Percentiles rank a stretch among this genome's conserved stretches.
phyloP scores from a whole-genome alignment of 495 filamentous ascomycete species.

The Aspergillus conjunctus region DNA sequence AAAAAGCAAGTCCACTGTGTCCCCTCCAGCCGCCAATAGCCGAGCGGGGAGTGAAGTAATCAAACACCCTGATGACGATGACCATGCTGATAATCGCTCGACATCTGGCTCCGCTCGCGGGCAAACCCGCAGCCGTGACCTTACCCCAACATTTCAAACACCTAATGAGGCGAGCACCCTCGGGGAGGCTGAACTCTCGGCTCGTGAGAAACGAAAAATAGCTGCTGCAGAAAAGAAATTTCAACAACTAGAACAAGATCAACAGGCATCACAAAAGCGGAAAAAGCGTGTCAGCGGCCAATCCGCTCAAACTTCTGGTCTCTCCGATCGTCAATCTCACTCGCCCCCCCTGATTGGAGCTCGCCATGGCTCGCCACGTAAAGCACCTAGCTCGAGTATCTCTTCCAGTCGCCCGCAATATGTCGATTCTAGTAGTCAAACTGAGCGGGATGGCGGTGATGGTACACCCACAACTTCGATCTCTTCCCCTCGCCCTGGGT shows the following conservation, averaged over 20 bases:
- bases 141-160: slow-evolving; percentile 62
- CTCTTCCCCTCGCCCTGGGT: slow-evolving; percentile 26
- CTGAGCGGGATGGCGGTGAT: slow-evolving; percentile 42
- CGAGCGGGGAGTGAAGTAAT: slow-evolving; percentile 75
- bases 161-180: slow-evolving; percentile 47
- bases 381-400: slow-evolving; percentile 36
- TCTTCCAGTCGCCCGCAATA: slow-evolving; percentile 40
- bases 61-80: slow-evolving; percentile 52
- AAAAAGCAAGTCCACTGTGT: slow-evolving; percentile 62
- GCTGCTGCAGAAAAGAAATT: slow-evolving; percentile 79
- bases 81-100: slow-evolving; percentile 60
- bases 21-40: slow-evolving; percentile 76
- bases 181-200: slow-evolving; percentile 69
- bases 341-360: slow-evolving; percentile 33
- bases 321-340: slow-evolving; percentile 26
- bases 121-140: slow-evolving; percentile 78
- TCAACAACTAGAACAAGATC: slow-evolving; percentile 58
- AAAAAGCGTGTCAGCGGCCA: slow-evolving; percentile 53
- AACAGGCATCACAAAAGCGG: slow-evolving; percentile 42
- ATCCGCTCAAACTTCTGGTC: slow-evolving; percentile 29
- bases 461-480: slow-evolving; percentile 22
- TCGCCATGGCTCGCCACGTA: slow-evolving; percentile 33
- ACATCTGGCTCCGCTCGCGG: slow-evolving; percentile 73
- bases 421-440: slow-evolving; percentile 51
- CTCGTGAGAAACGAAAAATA: slow-evolving; percentile 85